Evolutionary conservation across 495 filamentous ascomycete genomes (phyloP).

Genomic region (Letharia columbiana): DNA sequence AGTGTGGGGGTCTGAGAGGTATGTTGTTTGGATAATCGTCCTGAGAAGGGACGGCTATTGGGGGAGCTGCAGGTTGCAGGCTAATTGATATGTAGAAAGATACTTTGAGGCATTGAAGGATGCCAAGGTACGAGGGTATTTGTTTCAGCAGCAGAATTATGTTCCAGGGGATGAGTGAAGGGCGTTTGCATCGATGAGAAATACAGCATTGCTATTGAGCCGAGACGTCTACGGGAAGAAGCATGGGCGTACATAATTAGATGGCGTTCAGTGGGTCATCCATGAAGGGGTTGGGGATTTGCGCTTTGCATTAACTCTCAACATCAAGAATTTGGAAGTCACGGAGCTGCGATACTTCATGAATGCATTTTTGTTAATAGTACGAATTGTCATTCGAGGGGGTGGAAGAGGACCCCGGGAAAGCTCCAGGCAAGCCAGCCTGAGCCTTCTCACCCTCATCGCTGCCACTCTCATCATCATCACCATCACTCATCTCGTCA

Average conservation of each 20-base stretch:
- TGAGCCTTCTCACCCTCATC: conserved; percentile 35
- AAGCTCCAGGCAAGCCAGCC: conserved; percentile 40
- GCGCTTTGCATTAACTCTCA: neutral
- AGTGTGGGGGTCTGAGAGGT: conserved; percentile 90
- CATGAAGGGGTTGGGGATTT: neutral
- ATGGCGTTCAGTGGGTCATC: conserved; percentile 5
- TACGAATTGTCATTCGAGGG: conserved; percentile 27
- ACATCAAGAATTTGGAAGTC: neutral
- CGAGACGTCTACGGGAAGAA: neutral
- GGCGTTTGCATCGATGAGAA: conserved; percentile 6
- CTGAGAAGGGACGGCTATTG: neutral
- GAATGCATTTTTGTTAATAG: conserved; percentile 26
- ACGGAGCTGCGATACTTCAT: neutral
- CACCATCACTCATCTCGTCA: conserved; percentile 22
- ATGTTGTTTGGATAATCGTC: conserved; percentile 27
- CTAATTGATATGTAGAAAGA: conserved; percentile 51
- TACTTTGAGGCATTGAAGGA: conserved; percentile 87
- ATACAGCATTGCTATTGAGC: neutral
- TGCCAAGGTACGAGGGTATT: conserved; percentile 75
- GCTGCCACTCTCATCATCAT: conserved; percentile 28
- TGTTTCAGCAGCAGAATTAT: conserved; percentile 89
- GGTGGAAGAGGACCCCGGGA: conserved; percentile 27
- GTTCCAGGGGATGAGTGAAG: conserved; percentile 40
- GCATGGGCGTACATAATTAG: neutral
- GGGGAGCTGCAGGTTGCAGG: conserved; percentile 10